These are phyloP conservation scores for Tetraselmis striata DNA, from an alignment of 139 green algal genomes.

Conservation along the genomic window DNA sequence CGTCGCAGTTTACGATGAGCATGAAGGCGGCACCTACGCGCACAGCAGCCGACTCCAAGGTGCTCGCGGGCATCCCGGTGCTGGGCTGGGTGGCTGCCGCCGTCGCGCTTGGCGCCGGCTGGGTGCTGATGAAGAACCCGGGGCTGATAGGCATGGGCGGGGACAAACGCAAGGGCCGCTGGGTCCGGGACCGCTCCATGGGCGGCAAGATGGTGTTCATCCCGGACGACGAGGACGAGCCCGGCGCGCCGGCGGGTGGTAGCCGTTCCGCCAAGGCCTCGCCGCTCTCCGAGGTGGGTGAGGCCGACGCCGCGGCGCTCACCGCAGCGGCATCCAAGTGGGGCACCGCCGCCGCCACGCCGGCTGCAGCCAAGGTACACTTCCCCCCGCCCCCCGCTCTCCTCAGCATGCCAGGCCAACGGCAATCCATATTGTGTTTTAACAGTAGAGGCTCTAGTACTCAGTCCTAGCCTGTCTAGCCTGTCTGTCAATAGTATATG, in stretches of 20 bases:
- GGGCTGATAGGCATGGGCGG: neutral
- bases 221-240: neutral
- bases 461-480: too few species aligned
- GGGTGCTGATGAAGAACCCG: neutral
- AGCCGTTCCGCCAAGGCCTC: neutral
- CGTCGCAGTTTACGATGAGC: neutral
- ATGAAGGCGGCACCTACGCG: neutral
- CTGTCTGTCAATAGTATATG: too few species aligned
- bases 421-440: too few species aligned
- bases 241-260: too few species aligned
- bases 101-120: neutral
- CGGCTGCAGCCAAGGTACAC: too few species aligned
- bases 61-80: neutral
- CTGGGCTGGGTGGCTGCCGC: neutral
- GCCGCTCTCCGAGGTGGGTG: neutral
- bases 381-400: too few species aligned
- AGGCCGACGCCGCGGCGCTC: neutral
- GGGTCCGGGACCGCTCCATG: conserved; percentile 36
- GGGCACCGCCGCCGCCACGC: neutral
- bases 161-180: conserved; percentile 11
- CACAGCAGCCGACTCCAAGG: neutral
- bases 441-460: too few species aligned
- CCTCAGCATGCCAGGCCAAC: too few species aligned
- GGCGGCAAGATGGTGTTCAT: conserved; percentile 34
- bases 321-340: neutral